Evolutionary conservation across 768 basidiomycete genomes (phyloP), one percentile per base, ranked within the genome.

Genomic region (Naganishia onofrii): DNA sequence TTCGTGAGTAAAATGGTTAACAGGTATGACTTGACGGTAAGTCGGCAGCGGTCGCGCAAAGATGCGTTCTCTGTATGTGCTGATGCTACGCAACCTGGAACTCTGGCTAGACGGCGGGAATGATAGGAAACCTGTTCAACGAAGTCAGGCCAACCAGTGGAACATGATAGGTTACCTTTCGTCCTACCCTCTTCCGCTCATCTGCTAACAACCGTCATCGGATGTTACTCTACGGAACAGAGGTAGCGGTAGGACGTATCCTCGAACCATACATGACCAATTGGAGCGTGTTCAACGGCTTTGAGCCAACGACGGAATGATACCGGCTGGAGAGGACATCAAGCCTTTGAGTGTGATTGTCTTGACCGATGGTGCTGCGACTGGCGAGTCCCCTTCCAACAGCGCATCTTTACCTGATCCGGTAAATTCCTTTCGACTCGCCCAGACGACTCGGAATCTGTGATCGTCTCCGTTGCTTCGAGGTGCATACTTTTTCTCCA

Each of bases 301-400:
- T 38, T 51, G 53, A 28, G 29, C 51, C 23, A 23, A 54, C 57
- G 64, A 57, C 17, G 56, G 67, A 31, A 12, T 29, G 15, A 32
- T 65, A 15, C 70, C 67, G 58, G 28, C 58, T 3, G 69, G 72
- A 8, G 73, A 73, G n/a, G 68, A 52, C 10, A 69, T 78, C 32
- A 79, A 79, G 67, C 76, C 79, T 4, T 71, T 80, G 72, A 80
- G 78, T 38, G 66, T 79, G 60, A 66, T 84, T 58, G 78, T 84
- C 38, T 81, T 83, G 69, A 83, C 83, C 0, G 81, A 81, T 58
- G 79, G 82, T 57, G 82, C 82, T 3, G 82, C 84, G 0, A 84
- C 84, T 75, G 57, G 57, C 42, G 26, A 19, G 57, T 36, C 21
- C 21, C 29, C 28, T 13, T 21, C 7, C 10, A 6, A 29, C 1